Evolutionary conservation across 805 yeast genomes (phyloP).

Genomic region (Saturnispora galanensis): DNA sequence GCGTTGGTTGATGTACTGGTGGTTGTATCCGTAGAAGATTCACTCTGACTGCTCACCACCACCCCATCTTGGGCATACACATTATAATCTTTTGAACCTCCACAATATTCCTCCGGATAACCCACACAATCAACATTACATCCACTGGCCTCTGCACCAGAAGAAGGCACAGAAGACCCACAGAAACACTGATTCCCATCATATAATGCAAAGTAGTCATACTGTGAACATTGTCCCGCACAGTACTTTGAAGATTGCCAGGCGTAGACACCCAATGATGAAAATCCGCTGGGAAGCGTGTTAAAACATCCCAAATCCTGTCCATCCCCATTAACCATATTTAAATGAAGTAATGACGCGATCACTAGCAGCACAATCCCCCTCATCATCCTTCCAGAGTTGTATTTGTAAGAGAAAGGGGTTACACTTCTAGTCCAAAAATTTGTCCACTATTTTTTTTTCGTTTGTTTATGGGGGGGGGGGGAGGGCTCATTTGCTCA

Average conservation of each 20-base stretch:
- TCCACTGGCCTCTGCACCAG: not conserved
- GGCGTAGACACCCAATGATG: conserved; percentile 36
- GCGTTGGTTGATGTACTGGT: conserved; percentile 3
- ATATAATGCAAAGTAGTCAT: conserved; percentile 40
- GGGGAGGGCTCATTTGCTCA: no score
- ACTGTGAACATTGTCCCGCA: conserved; percentile 29
- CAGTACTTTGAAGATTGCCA: conserved; percentile 58
- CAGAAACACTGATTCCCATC: conserved; percentile 57
- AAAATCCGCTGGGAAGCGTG: conserved; percentile 27
- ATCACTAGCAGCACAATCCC: no score
- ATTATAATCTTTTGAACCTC: conserved; percentile 31
- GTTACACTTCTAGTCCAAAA: no score
- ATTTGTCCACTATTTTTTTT: no score
- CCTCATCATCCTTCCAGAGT: no score
- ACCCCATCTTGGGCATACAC: conserved; percentile 31
- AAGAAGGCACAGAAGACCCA: conserved; percentile 37
- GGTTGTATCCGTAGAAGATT: conserved; percentile 7
- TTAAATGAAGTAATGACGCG: no score
- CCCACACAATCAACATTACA: conserved; percentile 40
- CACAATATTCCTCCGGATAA: conserved; percentile 54
- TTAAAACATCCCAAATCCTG: conserved; percentile 31
- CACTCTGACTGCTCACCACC: conserved; percentile 1
- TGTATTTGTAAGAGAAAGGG: no score
- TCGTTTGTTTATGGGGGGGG: no score
- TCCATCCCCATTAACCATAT: conserved; percentile 4